Evolutionary conservation across 2,329 filamentous ascomycete genomes (phyloP), one percentile per base, ranked within the genome.

Genomic region (Fusarium sp.): DNA sequence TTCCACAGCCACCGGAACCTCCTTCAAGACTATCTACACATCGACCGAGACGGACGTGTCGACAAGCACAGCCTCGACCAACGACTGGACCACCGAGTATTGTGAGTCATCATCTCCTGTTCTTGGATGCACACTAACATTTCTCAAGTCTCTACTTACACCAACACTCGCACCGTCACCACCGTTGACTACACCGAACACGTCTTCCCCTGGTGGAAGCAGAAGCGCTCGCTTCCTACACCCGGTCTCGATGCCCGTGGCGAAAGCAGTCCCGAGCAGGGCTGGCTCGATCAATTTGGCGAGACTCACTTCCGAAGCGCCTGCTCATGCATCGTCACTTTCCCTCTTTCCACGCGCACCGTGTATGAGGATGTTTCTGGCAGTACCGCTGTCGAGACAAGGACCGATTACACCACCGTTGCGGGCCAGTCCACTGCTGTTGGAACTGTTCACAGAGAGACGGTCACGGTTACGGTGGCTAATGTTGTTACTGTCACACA

Each of bases 251-350:
- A 61, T 11, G 14, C 31, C n/a, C 59, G 65, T 4, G 50, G n/a
- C 14, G 40, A 29, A 3, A 34, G 34, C 11, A 61, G 60, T 35
- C 52, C 42, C 1, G 67, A 66, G 11, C 45, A 72, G 20, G 58
- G 37, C 9, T 72, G 69, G 69, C 38, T 72, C 22, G 14, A 34
- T 3, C 24, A 63, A 4, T 72, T 50, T 1, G 69, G 69, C 27
- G 52, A 61, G 27, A 20, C 22, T 7, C 62, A 70, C 14, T 60
- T 70, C 38, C 54, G 37, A 6, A 72, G 63, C 31, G 69, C 69
- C 4, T 72, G 69, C 22, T 72, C 67, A 3, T 72, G 69, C 18
- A 7, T 72, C 1, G 56, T 70, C 10, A 31, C 54, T 0, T 70
- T 52, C 16, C 62, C 69, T 22, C 63, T 72, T 4, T 64, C 69